Percentiles rank a stretch among this genome's conserved stretches.
Evolutionary conservation across 2,329 filamentous ascomycete genomes (phyloP).

Genomic region (Aspergillus fischeri): DNA sequence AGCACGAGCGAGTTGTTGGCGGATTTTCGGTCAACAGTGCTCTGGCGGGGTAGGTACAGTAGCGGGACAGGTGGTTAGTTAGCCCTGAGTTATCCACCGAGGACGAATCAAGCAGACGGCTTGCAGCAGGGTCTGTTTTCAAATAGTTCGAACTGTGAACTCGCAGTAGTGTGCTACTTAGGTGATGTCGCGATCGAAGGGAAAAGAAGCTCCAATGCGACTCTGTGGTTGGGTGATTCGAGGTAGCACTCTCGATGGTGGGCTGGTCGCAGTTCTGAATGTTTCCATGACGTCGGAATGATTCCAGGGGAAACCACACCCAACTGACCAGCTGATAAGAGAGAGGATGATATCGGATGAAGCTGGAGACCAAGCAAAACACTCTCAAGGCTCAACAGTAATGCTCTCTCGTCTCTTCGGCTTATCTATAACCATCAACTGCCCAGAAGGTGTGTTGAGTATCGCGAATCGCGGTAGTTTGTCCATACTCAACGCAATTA

Average conservation of each 20-base stretch:
- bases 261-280: not conserved
- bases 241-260: not conserved
- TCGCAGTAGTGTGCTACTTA: not conserved
- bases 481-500: not conserved
- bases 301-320: not conserved
- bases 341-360: not conserved
- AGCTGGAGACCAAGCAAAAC: not conserved
- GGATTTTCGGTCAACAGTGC: constrained; percentile 2
- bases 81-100: not conserved
- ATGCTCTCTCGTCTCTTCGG: not conserved
- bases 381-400: not conserved
- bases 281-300: not conserved
- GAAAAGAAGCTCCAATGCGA: not conserved
- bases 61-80: constrained; percentile 1
- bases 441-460: not conserved
- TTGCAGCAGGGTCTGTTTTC: not conserved
- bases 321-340: not conserved
- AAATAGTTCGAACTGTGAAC: not conserved
- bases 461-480: not conserved
- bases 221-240: not conserved
- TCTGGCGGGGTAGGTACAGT: constrained; percentile 2
- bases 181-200: not conserved
- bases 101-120: not conserved
- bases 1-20: not conserved
- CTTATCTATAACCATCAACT: not conserved